Evolutionary conservation across 176 grass and related monocot species (phyloP).

Genomic region (Echinochloa phyllopogon): DNA sequence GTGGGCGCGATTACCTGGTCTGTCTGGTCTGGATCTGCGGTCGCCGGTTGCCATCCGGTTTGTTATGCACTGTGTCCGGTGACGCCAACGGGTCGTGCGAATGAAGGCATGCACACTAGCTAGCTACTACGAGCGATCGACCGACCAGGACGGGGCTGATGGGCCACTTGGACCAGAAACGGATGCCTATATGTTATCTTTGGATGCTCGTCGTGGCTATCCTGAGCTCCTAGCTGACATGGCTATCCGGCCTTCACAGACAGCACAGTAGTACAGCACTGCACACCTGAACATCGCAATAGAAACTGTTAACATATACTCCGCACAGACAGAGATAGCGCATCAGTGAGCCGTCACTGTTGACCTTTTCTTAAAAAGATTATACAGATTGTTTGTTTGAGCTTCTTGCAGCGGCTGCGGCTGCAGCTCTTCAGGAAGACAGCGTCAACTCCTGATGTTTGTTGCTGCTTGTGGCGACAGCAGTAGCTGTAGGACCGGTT

Average conservation of each 20-base stretch:
- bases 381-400: no score
- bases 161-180: slow-evolving; percentile 53
- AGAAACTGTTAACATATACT: no score
- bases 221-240: neutral
- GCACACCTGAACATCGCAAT: no score
- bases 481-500: no score
- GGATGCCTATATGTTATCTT: slow-evolving; percentile 34
- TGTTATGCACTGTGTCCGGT: slow-evolving; percentile 49
- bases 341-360: no score
- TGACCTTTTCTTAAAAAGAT: no score
- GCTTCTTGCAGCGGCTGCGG: no score
- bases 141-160: slow-evolving; percentile 11
- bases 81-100: slow-evolving; percentile 47
- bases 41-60: slow-evolving; percentile 57
- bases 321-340: no score
- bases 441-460: no score
- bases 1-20: slow-evolving; percentile 32
- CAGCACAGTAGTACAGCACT: no score
- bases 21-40: slow-evolving; percentile 16
- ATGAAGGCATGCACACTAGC: slow-evolving; percentile 59
- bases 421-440: no score
- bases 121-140: neutral
- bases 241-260: neutral
- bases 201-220: slow-evolving; percentile 23
- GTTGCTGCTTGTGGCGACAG: no score